phyloP scores from a whole-genome alignment of 495 filamentous ascomycete genomes.

The Aspergillus coremiiformis region DNA sequence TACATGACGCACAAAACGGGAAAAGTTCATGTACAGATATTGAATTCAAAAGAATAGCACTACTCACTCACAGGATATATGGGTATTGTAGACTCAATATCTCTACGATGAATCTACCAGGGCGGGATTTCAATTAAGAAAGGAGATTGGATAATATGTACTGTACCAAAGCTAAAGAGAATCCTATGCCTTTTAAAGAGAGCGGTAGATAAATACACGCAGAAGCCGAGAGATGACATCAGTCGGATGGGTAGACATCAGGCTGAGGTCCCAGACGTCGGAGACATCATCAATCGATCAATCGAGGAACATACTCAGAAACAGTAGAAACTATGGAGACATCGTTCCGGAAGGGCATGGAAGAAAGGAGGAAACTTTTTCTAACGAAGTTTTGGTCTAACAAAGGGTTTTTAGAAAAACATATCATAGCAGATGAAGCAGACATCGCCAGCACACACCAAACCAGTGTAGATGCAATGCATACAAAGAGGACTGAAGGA shows the following conservation, averaged over 20 bases:
- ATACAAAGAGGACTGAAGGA: slow-evolving; percentile 4
- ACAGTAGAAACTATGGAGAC: not conserved
- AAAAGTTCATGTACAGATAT: too few species aligned
- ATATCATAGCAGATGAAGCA: not conserved
- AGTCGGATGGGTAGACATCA: not conserved
- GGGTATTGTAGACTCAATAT: too few species aligned
- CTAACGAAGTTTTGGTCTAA: slow-evolving; percentile 22
- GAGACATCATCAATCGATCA: not conserved
- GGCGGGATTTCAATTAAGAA: too few species aligned
- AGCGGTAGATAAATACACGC: not conserved
- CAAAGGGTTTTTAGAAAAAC: slow-evolving; percentile 3
- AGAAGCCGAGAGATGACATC: not conserved
- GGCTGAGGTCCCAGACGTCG: not conserved
- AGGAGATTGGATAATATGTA: too few species aligned
- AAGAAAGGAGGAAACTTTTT: slow-evolving; percentile 14
- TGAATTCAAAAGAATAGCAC: too few species aligned
- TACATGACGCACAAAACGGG: too few species aligned
- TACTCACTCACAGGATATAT: too few species aligned
- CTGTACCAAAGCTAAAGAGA: not conserved
- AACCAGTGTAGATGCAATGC: slow-evolving; percentile 18
- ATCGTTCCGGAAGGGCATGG: not conserved
- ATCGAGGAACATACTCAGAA: too few species aligned
- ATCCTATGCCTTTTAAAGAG: not conserved
- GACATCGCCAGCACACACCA: slow-evolving; percentile 19
- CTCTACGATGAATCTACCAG: too few species aligned